phyloP scores from a whole-genome alignment of 2,329 filamentous ascomycete genomes.

The Colletotrichum paranaense region DNA sequence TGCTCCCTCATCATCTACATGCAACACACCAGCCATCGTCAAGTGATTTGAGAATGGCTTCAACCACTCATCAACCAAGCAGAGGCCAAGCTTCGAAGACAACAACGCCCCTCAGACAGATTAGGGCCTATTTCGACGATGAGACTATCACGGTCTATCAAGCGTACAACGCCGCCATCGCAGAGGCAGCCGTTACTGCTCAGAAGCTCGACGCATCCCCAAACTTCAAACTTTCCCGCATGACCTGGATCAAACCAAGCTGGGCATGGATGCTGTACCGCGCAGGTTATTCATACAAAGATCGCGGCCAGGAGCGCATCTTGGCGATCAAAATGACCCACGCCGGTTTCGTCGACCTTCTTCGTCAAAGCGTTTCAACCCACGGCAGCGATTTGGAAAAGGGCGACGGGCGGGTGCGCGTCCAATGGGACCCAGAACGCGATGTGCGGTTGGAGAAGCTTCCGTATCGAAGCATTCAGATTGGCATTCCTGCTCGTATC shows the following conservation, averaged over 20 bases:
- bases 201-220: constrained; percentile 65
- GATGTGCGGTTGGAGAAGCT: constrained; percentile 56
- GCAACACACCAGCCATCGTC: too few species aligned
- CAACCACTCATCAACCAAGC: neutral
- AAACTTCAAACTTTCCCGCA: constrained; percentile 63
- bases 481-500: constrained; percentile 64
- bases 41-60: neutral
- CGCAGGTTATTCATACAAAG: constrained; percentile 69
- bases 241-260: constrained; percentile 75
- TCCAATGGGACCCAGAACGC: constrained; percentile 75
- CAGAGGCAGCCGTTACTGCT: constrained; percentile 58
- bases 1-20: neutral
- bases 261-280: constrained; percentile 76
- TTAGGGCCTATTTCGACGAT: constrained; percentile 62
- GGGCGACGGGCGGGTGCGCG: constrained; percentile 52
- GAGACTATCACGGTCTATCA: constrained; percentile 71
- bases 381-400: neutral
- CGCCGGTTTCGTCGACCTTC: constrained; percentile 58
- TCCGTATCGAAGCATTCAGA: constrained; percentile 68
- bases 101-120: constrained; percentile 51
- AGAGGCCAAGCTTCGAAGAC: neutral
- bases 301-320: constrained; percentile 63
- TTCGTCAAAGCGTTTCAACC: constrained; percentile 51
- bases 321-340: constrained; percentile 67
- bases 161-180: constrained; percentile 66